Conservation (phyloP, 192 early-diverging fungal species). For the Coemansia sp. region DNA sequence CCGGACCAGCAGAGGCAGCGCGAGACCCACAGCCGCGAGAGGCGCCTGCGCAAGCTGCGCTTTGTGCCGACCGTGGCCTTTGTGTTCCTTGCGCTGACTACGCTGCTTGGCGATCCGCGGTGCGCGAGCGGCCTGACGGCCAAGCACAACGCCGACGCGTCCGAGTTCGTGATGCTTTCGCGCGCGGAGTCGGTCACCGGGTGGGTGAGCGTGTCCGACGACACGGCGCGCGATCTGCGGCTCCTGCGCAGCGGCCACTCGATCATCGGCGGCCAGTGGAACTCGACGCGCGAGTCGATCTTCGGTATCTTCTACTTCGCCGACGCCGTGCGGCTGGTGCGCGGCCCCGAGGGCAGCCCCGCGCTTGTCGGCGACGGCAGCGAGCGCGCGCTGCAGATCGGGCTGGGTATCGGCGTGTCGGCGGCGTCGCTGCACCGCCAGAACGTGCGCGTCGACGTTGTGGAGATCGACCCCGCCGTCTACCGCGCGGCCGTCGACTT, state of each 20-base stretch:
- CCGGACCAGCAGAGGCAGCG: background rate
- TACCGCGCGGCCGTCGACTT: conserved; percentile 64
- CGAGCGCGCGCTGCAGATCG: conserved; percentile 60
- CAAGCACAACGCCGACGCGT: conserved; percentile 22
- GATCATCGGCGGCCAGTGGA: conserved; percentile 81
- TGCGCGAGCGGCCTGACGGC: conserved; percentile 56
- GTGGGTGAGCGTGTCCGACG: conserved; percentile 69
- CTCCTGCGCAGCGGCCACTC: conserved; percentile 87
- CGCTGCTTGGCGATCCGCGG: conserved; percentile 49
- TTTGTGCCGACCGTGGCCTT: conserved; percentile 17
- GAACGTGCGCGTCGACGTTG: conserved; percentile 70
- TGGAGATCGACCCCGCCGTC: conserved; percentile 82
- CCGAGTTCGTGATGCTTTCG: conserved; percentile 56
- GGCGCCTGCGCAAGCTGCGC: conserved; percentile 22
- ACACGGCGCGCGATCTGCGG: conserved; percentile 59
- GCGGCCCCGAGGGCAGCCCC: conserved; percentile 19
- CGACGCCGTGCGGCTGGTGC: conserved; percentile 67
- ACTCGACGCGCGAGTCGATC: conserved; percentile 64
- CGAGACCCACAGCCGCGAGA: background rate
- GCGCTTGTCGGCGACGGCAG: conserved; percentile 14
- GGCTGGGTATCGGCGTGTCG: conserved; percentile 81
- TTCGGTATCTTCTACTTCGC: conserved; percentile 83
- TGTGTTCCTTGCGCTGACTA: conserved; percentile 17
- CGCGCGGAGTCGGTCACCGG: conserved; percentile 82
- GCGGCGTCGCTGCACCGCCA: conserved; percentile 62